phyloP scores from a whole-genome alignment of 2,329 filamentous ascomycete genomes.

The Nannizziopsis barbatae region DNA sequence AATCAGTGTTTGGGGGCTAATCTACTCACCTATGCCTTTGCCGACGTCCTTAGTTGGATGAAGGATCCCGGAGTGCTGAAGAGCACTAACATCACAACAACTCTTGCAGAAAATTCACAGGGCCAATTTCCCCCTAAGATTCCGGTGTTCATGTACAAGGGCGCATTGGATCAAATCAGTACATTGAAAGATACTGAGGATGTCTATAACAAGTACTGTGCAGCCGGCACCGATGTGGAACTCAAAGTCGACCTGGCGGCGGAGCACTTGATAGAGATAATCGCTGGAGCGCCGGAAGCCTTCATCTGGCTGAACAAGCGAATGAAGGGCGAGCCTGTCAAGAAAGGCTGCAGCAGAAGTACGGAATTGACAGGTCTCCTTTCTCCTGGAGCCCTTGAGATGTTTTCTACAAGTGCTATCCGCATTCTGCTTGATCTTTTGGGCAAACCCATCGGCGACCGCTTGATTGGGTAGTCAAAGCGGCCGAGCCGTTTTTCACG shows the following conservation, averaged over 20 bases:
- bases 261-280: constrained; percentile 30
- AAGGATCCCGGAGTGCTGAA: constrained; percentile 17
- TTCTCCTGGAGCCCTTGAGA: constrained; percentile 6
- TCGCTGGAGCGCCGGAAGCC: constrained; percentile 26
- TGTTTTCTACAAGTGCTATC: constrained; percentile 8
- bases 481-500: not conserved
- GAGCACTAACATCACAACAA: constrained; percentile 4
- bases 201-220: constrained; percentile 35
- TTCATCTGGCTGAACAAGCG: constrained; percentile 24
- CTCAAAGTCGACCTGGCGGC: constrained; percentile 39
- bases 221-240: constrained; percentile 31
- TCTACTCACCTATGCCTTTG: constrained; percentile 14
- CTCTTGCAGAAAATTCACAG: constrained; percentile 23
- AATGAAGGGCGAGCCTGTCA: constrained; percentile 13
- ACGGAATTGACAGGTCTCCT: constrained; percentile 7
- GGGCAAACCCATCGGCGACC: constrained; percentile 10
- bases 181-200: constrained; percentile 36
- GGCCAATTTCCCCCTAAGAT: constrained; percentile 36
- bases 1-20: constrained; percentile 19
- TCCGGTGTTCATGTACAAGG: constrained; percentile 43
- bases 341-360: constrained; percentile 4
- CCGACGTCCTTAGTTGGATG: constrained; percentile 20
- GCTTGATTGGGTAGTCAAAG: not conserved
- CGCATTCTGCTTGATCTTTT: constrained; percentile 7
- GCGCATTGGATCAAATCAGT: constrained; percentile 38